Percentiles rank a stretch among this genome's conserved stretches.
phyloP scores from a whole-genome alignment of 2,329 filamentous ascomycete species.

The Phyllosticta ampelicida region DNA sequence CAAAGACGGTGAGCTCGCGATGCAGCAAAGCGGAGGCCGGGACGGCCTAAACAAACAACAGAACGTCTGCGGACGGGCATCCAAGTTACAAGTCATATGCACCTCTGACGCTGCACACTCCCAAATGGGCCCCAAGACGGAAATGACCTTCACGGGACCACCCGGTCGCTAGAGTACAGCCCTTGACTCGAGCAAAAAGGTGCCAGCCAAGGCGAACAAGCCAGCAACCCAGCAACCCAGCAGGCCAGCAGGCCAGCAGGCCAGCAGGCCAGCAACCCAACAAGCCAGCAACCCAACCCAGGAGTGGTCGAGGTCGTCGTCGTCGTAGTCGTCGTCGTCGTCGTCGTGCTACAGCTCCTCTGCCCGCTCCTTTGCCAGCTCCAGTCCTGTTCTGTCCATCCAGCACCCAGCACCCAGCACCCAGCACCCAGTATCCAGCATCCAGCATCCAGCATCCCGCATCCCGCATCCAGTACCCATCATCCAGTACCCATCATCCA shows the following conservation, averaged over 20 bases:
- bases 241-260: not conserved
- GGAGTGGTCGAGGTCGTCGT: too few relatives aligned
- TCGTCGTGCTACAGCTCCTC: not conserved
- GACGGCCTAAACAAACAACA: not conserved
- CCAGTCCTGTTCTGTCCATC: not conserved
- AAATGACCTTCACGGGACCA: constrained; percentile 8
- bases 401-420: too few relatives aligned
- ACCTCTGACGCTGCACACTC: too few relatives aligned
- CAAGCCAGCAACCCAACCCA: not conserved
- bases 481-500: too few relatives aligned
- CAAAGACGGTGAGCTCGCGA: not conserved
- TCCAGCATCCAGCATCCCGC: too few relatives aligned
- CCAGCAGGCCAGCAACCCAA: not conserved
- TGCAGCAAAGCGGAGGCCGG: not conserved
- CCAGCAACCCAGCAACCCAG: not conserved
- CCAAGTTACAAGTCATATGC: not conserved
- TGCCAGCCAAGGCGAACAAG: not conserved
- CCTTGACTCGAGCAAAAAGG: not conserved
- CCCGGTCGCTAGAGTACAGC: not conserved
- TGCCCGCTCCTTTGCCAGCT: not conserved
- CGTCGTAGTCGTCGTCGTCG: too few relatives aligned
- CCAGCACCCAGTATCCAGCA: too few relatives aligned
- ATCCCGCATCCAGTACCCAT: too few relatives aligned
- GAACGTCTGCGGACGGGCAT: not conserved
- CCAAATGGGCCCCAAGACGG: constrained; percentile 6